Conservation (phyloP, 2,329 filamentous ascomycete genomes). For the Claviceps purpurea region DNA sequence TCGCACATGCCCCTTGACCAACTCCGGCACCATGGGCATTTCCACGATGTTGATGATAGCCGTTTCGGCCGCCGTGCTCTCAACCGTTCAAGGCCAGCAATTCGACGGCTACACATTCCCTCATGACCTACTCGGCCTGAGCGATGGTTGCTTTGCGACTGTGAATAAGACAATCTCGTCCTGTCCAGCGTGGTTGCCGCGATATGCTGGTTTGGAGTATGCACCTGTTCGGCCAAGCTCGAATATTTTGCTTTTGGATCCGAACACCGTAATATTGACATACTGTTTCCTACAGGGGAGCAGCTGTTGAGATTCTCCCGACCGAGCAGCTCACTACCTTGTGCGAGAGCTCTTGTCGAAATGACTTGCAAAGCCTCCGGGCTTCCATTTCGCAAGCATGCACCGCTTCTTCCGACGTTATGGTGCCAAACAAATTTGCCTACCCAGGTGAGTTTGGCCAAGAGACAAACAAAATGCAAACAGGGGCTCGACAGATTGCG, state of each 20-base stretch:
- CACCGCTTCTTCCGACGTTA: neutral
- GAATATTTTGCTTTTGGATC: too few species aligned
- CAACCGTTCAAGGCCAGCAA: neutral
- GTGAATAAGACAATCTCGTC: neutral
- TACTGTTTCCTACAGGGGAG: neutral
- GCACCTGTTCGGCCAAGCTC: neutral
- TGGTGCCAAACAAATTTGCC: neutral
- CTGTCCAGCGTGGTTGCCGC: neutral
- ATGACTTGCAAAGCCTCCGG: neutral
- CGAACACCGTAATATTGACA: neutral
- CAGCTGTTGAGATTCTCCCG: neutral
- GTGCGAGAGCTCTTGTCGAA: slow-evolving; percentile 1
- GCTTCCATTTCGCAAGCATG: neutral
- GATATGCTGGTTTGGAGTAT: neutral
- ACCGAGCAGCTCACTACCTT: neutral
- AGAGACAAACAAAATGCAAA: too few species aligned
- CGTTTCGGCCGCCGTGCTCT: neutral
- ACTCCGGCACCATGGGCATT: neutral
- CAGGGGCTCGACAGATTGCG: too few species aligned
- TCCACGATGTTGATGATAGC: too few species aligned
- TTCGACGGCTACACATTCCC: neutral
- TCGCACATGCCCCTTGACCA: neutral
- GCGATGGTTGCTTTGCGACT: neutral
- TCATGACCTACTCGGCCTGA: neutral
- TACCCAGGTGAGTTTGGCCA: neutral